These are phyloP conservation scores for Dalbergia cultrata DNA, from an alignment of 306 rosid species.

Conservation along the genomic window DNA sequence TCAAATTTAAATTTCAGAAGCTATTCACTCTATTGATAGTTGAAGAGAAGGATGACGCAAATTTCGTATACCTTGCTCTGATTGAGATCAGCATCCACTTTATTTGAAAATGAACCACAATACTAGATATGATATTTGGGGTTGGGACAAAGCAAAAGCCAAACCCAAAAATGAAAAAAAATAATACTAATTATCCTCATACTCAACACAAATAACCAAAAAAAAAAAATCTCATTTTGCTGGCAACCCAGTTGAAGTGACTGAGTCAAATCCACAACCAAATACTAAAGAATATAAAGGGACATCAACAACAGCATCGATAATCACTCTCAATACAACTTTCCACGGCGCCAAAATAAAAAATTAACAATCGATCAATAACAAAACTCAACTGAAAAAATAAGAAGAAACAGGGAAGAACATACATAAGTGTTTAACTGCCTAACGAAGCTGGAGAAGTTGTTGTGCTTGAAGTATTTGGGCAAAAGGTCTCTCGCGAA, in stretches of 20 bases:
- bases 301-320: neutral
- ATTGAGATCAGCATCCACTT: neutral
- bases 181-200: too few relatives aligned
- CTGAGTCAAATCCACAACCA: neutral
- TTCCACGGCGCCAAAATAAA: neutral
- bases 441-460: slow-evolving; percentile 94
- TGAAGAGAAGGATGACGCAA: neutral
- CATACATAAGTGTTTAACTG: slow-evolving; percentile 95
- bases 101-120: slow-evolving; percentile 14
- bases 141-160: too few relatives aligned
- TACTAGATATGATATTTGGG: too few relatives aligned
- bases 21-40: slow-evolving; percentile 5
- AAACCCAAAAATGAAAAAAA: too few relatives aligned
- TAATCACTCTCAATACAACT: slow-evolving; percentile 13
- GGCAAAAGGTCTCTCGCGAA: slow-evolving; percentile 95
- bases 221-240: too few relatives aligned
- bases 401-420: slow-evolving; percentile 35
- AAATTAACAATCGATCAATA: neutral
- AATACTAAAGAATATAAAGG: neutral
- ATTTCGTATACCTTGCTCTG: neutral
- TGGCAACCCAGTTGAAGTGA: neutral
- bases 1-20: slow-evolving; percentile 48
- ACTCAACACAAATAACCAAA: neutral
- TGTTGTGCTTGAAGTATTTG: slow-evolving; percentile 88
- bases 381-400: neutral